phyloP scores from a whole-genome alignment of 352 stramenopile species.

The Globisporangium splendens region DNA sequence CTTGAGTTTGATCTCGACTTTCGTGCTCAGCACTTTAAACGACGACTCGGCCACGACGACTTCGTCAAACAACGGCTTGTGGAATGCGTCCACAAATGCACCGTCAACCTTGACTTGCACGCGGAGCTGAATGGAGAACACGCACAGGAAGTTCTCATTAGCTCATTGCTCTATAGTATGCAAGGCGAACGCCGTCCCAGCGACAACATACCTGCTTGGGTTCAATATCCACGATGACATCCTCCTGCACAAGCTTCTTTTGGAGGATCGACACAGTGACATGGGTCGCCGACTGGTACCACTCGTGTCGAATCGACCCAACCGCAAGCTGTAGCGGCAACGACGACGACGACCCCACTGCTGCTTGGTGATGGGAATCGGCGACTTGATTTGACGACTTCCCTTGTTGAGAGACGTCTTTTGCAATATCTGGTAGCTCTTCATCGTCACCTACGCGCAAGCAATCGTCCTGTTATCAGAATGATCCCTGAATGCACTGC shows the following conservation, averaged over 20 bases:
- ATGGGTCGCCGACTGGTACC: conserved; percentile 80
- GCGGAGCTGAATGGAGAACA: conserved; percentile 20
- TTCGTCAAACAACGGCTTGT: conserved; percentile 71
- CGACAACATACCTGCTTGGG: conserved; percentile 29
- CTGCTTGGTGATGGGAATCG: not conserved
- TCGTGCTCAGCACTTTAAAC: conserved; percentile 58
- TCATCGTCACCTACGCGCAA: conserved; percentile 1
- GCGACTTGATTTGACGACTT: not conserved
- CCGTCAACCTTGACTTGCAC: conserved; percentile 52
- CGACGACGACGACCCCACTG: not conserved
- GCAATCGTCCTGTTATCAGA: not conserved
- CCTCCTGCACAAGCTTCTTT: conserved; percentile 68
- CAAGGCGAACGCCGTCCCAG: not conserved
- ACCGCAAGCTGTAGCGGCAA: not conserved
- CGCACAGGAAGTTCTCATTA: too few relatives aligned
- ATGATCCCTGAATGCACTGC: not conserved
- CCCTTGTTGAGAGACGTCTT: conserved; percentile 8
- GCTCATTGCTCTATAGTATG: not conserved
- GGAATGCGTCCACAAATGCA: conserved; percentile 51
- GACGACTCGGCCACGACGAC: conserved; percentile 51
- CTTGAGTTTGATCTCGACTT: conserved; percentile 83
- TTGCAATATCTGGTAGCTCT: not conserved
- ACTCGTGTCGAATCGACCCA: conserved; percentile 50
- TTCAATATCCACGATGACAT: conserved; percentile 58
- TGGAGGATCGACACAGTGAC: conserved; percentile 83